Evolutionary conservation across 108 stramenopile genomes (phyloP), one percentile per base, ranked within the genome.

Genomic region (Thalassiosira profunda): DNA sequence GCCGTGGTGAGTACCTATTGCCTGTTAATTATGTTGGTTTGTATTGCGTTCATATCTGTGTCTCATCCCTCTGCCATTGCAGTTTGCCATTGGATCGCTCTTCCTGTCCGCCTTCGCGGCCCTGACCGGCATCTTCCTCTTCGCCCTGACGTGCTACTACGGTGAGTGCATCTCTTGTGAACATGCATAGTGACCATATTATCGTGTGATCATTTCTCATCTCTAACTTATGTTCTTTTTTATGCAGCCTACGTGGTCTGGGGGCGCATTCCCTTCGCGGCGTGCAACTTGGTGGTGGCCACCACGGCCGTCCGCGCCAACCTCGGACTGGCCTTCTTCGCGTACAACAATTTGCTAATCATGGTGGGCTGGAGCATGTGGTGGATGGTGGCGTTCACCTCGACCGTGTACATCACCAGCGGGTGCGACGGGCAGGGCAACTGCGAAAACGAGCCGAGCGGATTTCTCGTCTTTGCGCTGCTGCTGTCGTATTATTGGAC

Each of bases 401-500:
- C 74, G 63, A 88, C 77, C 34, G 81, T 94, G 52, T 91, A 83
- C 47, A 92, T 80, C 60, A 75, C 75, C 35, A 86, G 86, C 63
- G 81, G 88, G 9, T 76, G 64, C 41, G 72, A 85, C 28, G 93
- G 93, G 14, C 72, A 81, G 15, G 72, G 79, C 2, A 48, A 54
- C 17, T 49, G 63, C 51, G 79, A 69, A 44, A 56, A 84, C 15
- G n/a, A 35, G 21, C 47, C 75, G 37, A 76, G 70, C 67, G n/a
- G 53, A 10, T 18, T 81, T 11, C 70, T 94, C 12, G n/a, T n/a
- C n/a, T n/a, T n/a, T n/a, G n/a, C n/a, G n/a, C n/a, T n/a, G n/a
- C 84, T 74, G 21, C 35, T 90, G 37, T 91, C 93, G 1, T 94
- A 80, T 58, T 92, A 88, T 55, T 95, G 94, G 94, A 95, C 94